These are phyloP conservation scores for Sarocladium strictum DNA, from an alignment of 2,329 filamentous ascomycete species.

Conservation along the genomic window DNA sequence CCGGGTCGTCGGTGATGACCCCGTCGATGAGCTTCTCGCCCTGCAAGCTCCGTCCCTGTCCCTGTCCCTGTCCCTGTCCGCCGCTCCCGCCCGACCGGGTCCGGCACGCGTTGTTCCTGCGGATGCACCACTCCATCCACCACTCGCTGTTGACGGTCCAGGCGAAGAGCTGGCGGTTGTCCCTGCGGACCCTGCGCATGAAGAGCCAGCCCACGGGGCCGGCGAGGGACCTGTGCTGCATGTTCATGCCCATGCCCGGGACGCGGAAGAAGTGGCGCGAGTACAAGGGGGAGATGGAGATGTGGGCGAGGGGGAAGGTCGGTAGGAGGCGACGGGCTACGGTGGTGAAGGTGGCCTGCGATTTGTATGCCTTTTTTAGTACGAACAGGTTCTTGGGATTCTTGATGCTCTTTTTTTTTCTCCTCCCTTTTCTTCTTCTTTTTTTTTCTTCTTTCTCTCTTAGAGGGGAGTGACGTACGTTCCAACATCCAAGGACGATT, in stretches of 20 bases:
- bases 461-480: conserved; percentile 37
- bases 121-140: conserved; percentile 77
- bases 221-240: conserved; percentile 63
- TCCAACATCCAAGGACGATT: conserved; percentile 79
- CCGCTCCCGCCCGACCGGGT: neutral
- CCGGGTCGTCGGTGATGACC: conserved; percentile 80
- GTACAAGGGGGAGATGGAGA: conserved; percentile 60
- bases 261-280: conserved; percentile 62
- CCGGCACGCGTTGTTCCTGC: too few species aligned
- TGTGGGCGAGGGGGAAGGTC: conserved; percentile 58
- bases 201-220: conserved; percentile 63
- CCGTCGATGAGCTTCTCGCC: conserved; percentile 53
- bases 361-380: too few species aligned
- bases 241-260: conserved; percentile 70
- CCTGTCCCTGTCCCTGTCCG: conserved; percentile 21
- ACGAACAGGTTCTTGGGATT: too few species aligned
- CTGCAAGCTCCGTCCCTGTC: neutral
- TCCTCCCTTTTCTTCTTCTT: too few species aligned
- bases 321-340: conserved; percentile 58
- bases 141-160: conserved; percentile 84
- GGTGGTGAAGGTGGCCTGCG: conserved; percentile 64
- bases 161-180: conserved; percentile 56
- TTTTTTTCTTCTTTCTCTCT: too few species aligned
- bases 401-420: too few species aligned
- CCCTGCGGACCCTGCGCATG: conserved; percentile 46